phyloP scores from a whole-genome alignment of 371 early-diverging fungal genomes.

The Apophysomyces trapeziformis region DNA sequence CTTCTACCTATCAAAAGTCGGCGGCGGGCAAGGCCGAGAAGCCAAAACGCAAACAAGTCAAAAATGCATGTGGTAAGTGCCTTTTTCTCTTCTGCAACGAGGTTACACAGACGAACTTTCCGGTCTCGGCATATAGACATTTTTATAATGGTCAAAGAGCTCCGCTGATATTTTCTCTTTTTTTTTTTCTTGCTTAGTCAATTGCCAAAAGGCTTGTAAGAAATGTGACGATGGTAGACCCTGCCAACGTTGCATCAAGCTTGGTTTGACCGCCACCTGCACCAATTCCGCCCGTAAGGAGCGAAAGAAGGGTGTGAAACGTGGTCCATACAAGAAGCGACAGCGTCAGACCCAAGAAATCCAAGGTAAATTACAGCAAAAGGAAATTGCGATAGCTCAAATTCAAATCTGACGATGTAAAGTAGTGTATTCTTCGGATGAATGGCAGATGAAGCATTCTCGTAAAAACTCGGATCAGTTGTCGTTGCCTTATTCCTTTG shows the following conservation, averaged over 20 bases:
- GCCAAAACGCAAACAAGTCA: conserved; percentile 72
- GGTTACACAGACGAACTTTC: neutral
- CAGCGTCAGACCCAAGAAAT: conserved; percentile 13
- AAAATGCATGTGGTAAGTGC: conserved; percentile 78
- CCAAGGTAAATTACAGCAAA: neutral
- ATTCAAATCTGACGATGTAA: neutral
- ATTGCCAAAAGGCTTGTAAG: conserved; percentile 90
- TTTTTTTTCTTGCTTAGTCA: conserved; percentile 43
- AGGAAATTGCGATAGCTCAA: neutral
- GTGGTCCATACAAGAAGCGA: conserved; percentile 76
- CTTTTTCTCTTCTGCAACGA: neutral
- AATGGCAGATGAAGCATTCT: conserved; percentile 4
- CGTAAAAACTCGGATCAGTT: conserved; percentile 1
- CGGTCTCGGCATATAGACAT: conserved; percentile 4
- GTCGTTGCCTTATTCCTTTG: conserved; percentile 2
- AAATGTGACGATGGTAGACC: conserved; percentile 87
- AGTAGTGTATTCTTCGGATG: conserved; percentile 1
- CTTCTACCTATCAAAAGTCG: conserved; percentile 3
- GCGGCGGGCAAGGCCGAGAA: conserved; percentile 16
- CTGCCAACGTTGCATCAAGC: conserved; percentile 79
- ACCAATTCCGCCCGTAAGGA: conserved; percentile 79
- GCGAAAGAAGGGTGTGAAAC: conserved; percentile 77
- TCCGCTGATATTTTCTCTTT: neutral
- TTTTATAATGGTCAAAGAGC: neutral
- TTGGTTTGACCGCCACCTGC: conserved; percentile 71